phyloP scores from a whole-genome alignment of 2,329 filamentous ascomycete genomes.

The Colletotrichum filicis region DNA sequence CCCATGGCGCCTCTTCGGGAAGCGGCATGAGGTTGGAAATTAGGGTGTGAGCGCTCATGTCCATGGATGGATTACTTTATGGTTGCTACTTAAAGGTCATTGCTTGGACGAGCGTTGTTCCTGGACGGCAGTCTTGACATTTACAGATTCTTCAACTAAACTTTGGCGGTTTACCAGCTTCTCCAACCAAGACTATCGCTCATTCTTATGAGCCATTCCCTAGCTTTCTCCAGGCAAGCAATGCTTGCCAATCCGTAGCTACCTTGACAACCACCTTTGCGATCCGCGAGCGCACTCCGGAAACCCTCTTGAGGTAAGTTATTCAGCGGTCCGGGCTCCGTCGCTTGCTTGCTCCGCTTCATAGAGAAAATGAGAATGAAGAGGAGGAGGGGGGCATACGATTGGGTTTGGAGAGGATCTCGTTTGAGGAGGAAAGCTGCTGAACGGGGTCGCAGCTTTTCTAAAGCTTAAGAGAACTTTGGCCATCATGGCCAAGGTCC shows the following conservation, averaged over 20 bases:
- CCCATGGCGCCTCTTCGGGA: not conserved
- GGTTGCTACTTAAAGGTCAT: not conserved
- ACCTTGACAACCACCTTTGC: not conserved
- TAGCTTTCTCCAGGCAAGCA: not conserved
- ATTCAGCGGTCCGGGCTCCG: not conserved
- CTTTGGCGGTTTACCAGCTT: too few species aligned
- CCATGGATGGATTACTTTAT: not conserved
- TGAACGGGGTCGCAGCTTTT: not conserved
- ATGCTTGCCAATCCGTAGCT: too few species aligned
- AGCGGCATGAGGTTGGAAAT: not conserved
- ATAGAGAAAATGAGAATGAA: not conserved
- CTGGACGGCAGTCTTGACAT: not conserved
- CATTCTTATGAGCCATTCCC: not conserved
- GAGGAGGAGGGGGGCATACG: too few species aligned
- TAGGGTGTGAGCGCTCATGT: not conserved
- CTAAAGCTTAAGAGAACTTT: not conserved
- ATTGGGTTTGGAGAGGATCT: not conserved
- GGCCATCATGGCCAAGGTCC: not conserved
- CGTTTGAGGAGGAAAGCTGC: not conserved
- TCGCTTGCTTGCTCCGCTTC: not conserved
- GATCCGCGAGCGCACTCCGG: not conserved
- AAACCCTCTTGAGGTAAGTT: not conserved
- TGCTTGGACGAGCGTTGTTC: not conserved
- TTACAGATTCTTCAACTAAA: not conserved
- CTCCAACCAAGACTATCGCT: not conserved